A percentile compares a stretch with the other conserved stretches of the same genome.
Conservation (phyloP, 1,139 yeast genomes). For the Kluyveromyces marxianus region DNA sequence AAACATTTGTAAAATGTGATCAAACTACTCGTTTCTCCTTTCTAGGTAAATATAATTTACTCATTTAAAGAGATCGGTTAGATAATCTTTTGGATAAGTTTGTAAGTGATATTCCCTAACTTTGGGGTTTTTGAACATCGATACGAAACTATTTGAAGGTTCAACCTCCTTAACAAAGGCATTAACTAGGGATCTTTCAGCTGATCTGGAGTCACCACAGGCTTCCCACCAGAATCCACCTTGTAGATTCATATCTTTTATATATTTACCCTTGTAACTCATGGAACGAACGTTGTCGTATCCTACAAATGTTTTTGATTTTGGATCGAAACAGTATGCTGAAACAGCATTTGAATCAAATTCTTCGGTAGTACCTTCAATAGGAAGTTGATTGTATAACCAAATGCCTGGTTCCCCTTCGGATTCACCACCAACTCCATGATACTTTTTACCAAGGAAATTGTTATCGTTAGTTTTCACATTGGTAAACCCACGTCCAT, state of each 20-base stretch:
- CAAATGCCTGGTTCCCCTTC: slow-evolving; percentile 46
- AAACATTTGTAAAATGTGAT: too few species aligned
- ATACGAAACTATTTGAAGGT: slow-evolving; percentile 9
- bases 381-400: slow-evolving; percentile 48
- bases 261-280: slow-evolving; percentile 52
- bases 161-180: slow-evolving; percentile 16
- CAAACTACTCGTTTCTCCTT: neutral
- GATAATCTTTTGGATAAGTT: slow-evolving; percentile 14
- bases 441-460: slow-evolving; percentile 36
- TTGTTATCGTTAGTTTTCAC: slow-evolving; percentile 20
- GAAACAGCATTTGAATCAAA: slow-evolving; percentile 49
- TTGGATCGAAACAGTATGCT: slow-evolving; percentile 47
- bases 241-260: slow-evolving; percentile 42
- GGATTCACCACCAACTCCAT: slow-evolving; percentile 40
- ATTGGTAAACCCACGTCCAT: slow-evolving; percentile 67
- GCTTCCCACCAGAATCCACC: slow-evolving; percentile 98
- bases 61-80: slow-evolving; percentile 3
- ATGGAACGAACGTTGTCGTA: slow-evolving; percentile 62
- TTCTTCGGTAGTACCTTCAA: slow-evolving; percentile 36
- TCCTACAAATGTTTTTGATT: slow-evolving; percentile 39
- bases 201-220: slow-evolving; percentile 49
- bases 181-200: slow-evolving; percentile 35
- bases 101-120: slow-evolving; percentile 18
- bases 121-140: slow-evolving; percentile 15
- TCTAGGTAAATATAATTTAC: too few species aligned